These are phyloP conservation scores for Glomus cerebriforme DNA, from an alignment of 192 early-diverging fungal genomes.

Conservation along the genomic window DNA sequence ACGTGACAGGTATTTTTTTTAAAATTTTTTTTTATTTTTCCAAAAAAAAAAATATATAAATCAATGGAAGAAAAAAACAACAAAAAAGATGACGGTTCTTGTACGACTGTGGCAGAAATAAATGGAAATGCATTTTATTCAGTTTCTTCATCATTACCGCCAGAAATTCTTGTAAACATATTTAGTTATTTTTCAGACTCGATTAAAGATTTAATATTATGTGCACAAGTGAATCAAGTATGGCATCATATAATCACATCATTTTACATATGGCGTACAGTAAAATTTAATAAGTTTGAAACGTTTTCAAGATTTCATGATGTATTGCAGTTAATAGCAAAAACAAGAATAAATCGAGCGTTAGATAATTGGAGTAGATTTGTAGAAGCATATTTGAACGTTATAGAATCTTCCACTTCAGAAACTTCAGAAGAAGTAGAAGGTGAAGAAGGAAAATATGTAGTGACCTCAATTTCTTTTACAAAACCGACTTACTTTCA, in stretches of 20 bases:
- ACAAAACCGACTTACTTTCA: neutral
- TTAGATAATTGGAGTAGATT: neutral
- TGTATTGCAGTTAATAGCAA: neutral
- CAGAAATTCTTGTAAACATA: conserved; percentile 6
- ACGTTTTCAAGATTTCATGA: neutral
- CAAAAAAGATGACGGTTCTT: neutral
- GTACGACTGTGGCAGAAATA: neutral
- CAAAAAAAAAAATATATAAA: too few species aligned
- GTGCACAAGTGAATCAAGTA: conserved; percentile 9
- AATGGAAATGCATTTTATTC: neutral
- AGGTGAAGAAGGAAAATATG: neutral
- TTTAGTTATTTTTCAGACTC: neutral
- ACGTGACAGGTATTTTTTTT: too few species aligned
- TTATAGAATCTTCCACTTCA: neutral
- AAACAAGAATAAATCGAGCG: neutral
- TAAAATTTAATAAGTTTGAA: neutral
- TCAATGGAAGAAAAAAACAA: too few species aligned
- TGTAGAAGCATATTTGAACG: neutral
- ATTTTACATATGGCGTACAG: conserved; percentile 11
- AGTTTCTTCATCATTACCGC: neutral
- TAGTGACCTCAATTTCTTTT: neutral
- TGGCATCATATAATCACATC: neutral
- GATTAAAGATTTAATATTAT: neutral
- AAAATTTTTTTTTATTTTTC: too few species aligned
- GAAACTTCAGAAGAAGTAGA: neutral